phyloP scores from a whole-genome alignment of 2,329 filamentous ascomycete species.

The Ophiocordyceps camponoti-rufipedis region DNA sequence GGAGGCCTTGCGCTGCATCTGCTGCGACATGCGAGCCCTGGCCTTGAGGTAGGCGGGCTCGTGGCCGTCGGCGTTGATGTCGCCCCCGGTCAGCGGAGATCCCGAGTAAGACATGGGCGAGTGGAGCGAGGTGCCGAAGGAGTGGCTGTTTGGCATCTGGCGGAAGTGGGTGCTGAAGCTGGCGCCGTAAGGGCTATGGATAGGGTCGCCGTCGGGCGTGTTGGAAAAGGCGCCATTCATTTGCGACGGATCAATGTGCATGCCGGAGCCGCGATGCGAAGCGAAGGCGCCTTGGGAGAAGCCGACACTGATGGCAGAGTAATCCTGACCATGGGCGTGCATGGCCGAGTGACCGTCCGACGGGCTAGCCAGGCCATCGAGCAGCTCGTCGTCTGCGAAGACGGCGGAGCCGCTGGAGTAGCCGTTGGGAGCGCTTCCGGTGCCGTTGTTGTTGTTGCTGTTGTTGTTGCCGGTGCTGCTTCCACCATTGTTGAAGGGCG shows the following conservation, averaged over 20 bases:
- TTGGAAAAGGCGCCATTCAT: slow-evolving; percentile 65
- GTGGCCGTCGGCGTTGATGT: slow-evolving; percentile 28
- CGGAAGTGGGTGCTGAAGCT: slow-evolving; percentile 70
- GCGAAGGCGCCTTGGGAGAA: slow-evolving; percentile 35
- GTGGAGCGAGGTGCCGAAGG: slow-evolving; percentile 31
- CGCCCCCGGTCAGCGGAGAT: slow-evolving; percentile 22
- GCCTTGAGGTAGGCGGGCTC: slow-evolving; percentile 43
- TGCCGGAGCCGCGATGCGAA: slow-evolving; percentile 33
- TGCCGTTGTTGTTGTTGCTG: slow-evolving; percentile 33
- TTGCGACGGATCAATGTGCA: slow-evolving; percentile 48
- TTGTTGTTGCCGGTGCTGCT: slow-evolving; percentile 26
- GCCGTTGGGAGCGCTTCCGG: slow-evolving; percentile 42
- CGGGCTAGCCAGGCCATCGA: slow-evolving; percentile 49
- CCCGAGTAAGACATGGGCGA: slow-evolving; percentile 21
- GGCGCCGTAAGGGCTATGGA: slow-evolving; percentile 75
- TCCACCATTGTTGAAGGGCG: slow-evolving; percentile 31
- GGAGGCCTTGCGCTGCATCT: slow-evolving; percentile 55
- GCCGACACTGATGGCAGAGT: slow-evolving; percentile 37
- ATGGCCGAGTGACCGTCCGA: slow-evolving; percentile 32
- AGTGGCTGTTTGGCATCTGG: slow-evolving; percentile 41
- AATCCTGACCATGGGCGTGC: slow-evolving; percentile 36
- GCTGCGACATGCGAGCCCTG: slow-evolving; percentile 39
- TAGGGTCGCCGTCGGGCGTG: slow-evolving; percentile 79
- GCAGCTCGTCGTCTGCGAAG: slow-evolving; percentile 76
- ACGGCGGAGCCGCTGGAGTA: slow-evolving; percentile 64